These are phyloP conservation scores for Emergomyces africanus DNA, from an alignment of 2,329 filamentous ascomycete genomes.

Conservation along the genomic window DNA sequence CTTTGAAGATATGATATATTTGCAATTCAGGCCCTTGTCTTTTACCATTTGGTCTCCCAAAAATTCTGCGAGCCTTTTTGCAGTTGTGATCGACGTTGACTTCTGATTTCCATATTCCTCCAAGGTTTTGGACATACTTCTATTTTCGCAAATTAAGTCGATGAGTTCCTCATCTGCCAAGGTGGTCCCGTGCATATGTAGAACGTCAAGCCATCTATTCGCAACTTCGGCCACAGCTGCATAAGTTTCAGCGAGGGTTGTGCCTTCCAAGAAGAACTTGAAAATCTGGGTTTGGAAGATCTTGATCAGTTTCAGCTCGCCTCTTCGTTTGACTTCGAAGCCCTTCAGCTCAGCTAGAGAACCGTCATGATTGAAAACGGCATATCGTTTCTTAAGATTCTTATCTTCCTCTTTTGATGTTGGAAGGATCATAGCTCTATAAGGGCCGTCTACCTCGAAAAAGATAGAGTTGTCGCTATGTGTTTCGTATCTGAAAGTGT, in stretches of 20 bases:
- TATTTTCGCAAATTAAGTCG: constrained; percentile 98
- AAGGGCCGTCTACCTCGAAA: constrained; percentile 97
- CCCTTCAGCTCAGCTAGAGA: constrained; percentile 91
- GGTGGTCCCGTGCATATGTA: constrained; percentile 77
- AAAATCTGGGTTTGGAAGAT: constrained; percentile 99
- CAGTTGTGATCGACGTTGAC: constrained; percentile 98
- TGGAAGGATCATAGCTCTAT: constrained; percentile 92
- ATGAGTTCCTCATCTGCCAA: constrained; percentile 94
- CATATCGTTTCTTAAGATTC: constrained; percentile 98
- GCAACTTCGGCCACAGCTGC: constrained; percentile 84
- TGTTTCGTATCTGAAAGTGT: constrained; percentile 81
- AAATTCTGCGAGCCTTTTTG: constrained; percentile 88
- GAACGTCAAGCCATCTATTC: constrained; percentile 91
- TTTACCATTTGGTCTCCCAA: constrained; percentile 98
- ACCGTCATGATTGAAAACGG: constrained; percentile 97
- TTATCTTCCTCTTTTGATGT: constrained; percentile 99
- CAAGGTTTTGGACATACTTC: constrained; percentile 93
- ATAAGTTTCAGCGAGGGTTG: constrained; percentile 80
- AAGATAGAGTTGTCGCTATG: constrained; percentile 99
- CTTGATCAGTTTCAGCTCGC: constrained; percentile 98
- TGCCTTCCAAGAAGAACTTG: constrained; percentile 95
- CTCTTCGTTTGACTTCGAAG: constrained; percentile 93
- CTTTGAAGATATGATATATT: constrained; percentile 90
- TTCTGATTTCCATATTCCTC: constrained; percentile 95
- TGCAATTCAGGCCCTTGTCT: constrained; percentile 98